Percentiles rank a stretch among this genome's conserved stretches.
Conservation (phyloP, 306 rosid species). For the Acmispon strigosus region DNA sequence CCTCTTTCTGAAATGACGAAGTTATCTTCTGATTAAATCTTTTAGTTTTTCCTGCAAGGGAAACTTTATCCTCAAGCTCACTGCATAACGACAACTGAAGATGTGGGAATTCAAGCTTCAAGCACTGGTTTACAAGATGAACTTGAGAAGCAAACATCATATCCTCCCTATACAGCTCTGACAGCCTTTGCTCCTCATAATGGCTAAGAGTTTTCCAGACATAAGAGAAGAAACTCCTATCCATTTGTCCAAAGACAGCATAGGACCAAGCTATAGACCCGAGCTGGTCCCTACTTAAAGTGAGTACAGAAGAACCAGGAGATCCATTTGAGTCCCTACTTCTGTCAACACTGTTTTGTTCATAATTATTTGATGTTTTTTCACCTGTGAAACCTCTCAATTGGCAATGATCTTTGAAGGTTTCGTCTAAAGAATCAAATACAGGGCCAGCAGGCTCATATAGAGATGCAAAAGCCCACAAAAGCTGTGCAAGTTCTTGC, state of each 20-base stretch:
- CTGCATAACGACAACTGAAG: constrained; percentile 52
- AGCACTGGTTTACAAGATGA: constrained; percentile 75
- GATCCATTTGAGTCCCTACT: constrained; percentile 28
- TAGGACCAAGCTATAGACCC: constrained; percentile 85
- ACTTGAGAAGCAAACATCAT: constrained; percentile 89
- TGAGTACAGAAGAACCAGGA: constrained; percentile 38
- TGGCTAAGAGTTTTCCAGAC: constrained; percentile 59
- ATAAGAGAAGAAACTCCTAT: constrained; percentile 52
- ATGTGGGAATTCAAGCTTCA: constrained; percentile 79
- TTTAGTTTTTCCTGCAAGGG: constrained; percentile 60
- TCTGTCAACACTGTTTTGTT: constrained; percentile 23
- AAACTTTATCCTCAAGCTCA: constrained; percentile 61
- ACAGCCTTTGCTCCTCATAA: constrained; percentile 69
- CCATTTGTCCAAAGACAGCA: constrained; percentile 78
- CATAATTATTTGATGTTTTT: constrained; percentile 16
- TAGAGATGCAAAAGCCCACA: constrained; percentile 93
- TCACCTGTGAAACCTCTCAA: constrained; percentile 29
- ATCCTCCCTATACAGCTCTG: constrained; percentile 76
- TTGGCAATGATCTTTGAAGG: constrained; percentile 40
- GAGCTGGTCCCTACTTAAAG: constrained; percentile 68
- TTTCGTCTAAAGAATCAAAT: constrained; percentile 59
- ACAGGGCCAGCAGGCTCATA: constrained; percentile 56
- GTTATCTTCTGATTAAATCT: constrained; percentile 69
- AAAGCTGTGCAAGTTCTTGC: constrained; percentile 87
- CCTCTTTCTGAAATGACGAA: constrained; percentile 83